Evolutionary conservation across 2,329 filamentous ascomycete species (phyloP).

Genomic region (Stachybotrys chlorohalonatus): DNA sequence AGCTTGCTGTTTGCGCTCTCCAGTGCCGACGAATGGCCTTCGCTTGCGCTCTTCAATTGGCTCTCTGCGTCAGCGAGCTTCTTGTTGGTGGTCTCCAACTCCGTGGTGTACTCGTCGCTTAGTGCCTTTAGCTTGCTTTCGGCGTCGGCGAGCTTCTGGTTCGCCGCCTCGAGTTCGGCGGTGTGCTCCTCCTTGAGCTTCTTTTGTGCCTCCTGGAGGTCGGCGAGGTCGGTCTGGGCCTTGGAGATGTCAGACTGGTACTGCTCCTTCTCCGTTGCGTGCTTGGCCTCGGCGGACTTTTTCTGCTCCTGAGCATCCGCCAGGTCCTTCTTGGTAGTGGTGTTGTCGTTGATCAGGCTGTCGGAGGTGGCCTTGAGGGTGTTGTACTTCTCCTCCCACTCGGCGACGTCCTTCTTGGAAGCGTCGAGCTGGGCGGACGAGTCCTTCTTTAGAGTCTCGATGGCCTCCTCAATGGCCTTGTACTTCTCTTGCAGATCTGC

Average conservation of each 20-base stretch:
- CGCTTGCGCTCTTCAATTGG: constrained; percentile 14
- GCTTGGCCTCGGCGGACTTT: constrained; percentile 10
- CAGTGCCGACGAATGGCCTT: constrained; percentile 11
- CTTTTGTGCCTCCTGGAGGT: constrained; percentile 14
- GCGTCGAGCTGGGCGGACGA: constrained; percentile 20
- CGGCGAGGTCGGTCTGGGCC: constrained; percentile 14
- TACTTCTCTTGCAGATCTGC: constrained; percentile 22
- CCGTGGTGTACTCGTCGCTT: constrained; percentile 6
- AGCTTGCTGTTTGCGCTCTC: constrained; percentile 13
- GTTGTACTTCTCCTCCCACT: constrained; percentile 16
- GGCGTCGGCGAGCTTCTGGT: constrained; percentile 1
- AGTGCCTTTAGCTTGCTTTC: constrained; percentile 13
- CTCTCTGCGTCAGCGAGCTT: constrained; percentile 8
- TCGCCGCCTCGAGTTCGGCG: constrained; percentile 9
- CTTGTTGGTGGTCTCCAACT: constrained; percentile 3
- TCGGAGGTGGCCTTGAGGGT: constrained; percentile 13
- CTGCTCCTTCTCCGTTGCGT: constrained; percentile 8
- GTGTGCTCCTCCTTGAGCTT: constrained; percentile 13
- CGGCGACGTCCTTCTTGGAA: constrained; percentile 17
- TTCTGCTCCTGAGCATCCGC: constrained; percentile 12
- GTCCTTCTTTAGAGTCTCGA: constrained; percentile 18
- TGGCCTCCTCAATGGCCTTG: constrained; percentile 17
- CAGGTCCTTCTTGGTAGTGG: constrained; percentile 20
- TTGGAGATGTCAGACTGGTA: constrained; percentile 1
- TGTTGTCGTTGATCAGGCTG: constrained; percentile 15